Percentiles rank a stretch among this genome's conserved stretches.
Evolutionary conservation across 2,329 filamentous ascomycete species (phyloP).

Genomic region (Ophiocordyceps robertsii): DNA sequence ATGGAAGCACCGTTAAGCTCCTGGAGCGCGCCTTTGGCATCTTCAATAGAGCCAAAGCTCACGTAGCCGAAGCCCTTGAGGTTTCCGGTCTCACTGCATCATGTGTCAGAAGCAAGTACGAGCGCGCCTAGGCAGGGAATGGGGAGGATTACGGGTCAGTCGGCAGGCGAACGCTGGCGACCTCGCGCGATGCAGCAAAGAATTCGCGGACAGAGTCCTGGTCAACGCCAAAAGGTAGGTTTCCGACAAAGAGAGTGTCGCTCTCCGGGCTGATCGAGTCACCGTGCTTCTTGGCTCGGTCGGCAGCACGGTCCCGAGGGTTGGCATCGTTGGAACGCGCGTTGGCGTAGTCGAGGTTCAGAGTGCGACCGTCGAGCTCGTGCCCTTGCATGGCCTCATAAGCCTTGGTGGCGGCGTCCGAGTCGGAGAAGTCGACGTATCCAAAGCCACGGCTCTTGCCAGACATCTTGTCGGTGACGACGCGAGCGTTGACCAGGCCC

Average conservation of each 20-base stretch:
- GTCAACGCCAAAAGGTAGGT: conserved; percentile 72
- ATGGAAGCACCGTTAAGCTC: conserved; percentile 53
- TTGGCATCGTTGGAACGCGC: conserved; percentile 44
- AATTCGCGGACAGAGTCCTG: conserved; percentile 62
- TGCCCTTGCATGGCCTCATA: conserved; percentile 61
- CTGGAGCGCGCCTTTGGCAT: conserved; percentile 64
- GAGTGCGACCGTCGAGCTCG: conserved; percentile 58
- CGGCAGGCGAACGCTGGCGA: conserved; percentile 73
- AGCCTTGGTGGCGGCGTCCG: conserved; percentile 56
- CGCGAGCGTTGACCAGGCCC: conserved; percentile 57
- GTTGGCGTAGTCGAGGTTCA: conserved; percentile 71
- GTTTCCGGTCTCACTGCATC: conserved; percentile 55
- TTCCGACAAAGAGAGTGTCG: conserved; percentile 84
- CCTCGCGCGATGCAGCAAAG: conserved; percentile 57
- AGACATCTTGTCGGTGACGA: conserved; percentile 70
- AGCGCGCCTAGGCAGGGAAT: background rate
- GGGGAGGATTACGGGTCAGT: conserved; percentile 54
- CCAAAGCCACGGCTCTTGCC: conserved; percentile 86
- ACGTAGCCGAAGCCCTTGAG: conserved; percentile 93
- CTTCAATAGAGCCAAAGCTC: conserved; percentile 67
- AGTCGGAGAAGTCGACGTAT: conserved; percentile 73
- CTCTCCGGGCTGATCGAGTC: conserved; percentile 68
- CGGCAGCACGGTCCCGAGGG: conserved; percentile 42
- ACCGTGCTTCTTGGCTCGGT: conserved; percentile 58
- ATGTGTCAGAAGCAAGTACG: conserved; percentile 1